Percentiles rank a stretch among this genome's conserved stretches.
These are phyloP conservation scores for Boletus bicolor DNA, from an alignment of 768 basidiomycete genomes.

Conservation along the genomic window DNA sequence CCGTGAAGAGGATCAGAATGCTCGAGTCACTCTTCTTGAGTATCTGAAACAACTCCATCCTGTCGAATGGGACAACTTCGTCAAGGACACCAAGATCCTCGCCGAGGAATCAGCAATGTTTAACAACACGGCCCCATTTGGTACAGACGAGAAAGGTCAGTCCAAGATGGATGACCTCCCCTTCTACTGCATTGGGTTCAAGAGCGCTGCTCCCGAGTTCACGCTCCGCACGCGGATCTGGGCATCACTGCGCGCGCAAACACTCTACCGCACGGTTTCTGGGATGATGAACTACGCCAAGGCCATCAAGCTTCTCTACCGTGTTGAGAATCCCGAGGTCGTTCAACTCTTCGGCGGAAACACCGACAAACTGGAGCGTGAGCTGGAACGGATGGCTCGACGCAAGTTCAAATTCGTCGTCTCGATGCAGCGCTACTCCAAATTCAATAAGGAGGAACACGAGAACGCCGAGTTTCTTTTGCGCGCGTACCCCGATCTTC, in stretches of 20 bases:
- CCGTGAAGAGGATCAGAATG: constrained; percentile 95
- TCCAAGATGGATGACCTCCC: constrained; percentile 90
- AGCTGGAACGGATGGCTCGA: constrained; percentile 95
- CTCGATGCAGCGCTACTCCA: constrained; percentile 98
- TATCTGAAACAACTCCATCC: constrained; percentile 98
- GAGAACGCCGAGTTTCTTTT: constrained; percentile 98
- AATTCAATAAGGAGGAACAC: constrained; percentile 99
- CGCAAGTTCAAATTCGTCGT: constrained; percentile 99
- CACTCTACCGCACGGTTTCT: constrained; percentile 96
- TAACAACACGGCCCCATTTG: constrained; percentile 72
- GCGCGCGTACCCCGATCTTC: constrained; percentile 96
- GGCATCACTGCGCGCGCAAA: constrained; percentile 98
- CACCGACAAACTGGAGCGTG: constrained; percentile 93
- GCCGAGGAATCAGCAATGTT: constrained; percentile 92
- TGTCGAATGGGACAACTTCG: constrained; percentile 99
- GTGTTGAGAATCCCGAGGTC: constrained; percentile 98
- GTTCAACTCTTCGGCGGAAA: constrained; percentile 97
- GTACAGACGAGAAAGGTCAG: constrained; percentile 75
- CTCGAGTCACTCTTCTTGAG: constrained; percentile 94
- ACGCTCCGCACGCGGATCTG: constrained; percentile 98
- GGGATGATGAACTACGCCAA: constrained; percentile 99
- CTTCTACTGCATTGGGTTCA: constrained; percentile 99
- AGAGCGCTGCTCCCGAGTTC: constrained; percentile 96
- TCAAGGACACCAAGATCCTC: constrained; percentile 98
- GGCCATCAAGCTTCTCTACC: constrained; percentile 98